These are phyloP conservation scores for Melocanna baccifera DNA, from an alignment of 176 grass and related monocot genomes.

Conservation along the genomic window DNA sequence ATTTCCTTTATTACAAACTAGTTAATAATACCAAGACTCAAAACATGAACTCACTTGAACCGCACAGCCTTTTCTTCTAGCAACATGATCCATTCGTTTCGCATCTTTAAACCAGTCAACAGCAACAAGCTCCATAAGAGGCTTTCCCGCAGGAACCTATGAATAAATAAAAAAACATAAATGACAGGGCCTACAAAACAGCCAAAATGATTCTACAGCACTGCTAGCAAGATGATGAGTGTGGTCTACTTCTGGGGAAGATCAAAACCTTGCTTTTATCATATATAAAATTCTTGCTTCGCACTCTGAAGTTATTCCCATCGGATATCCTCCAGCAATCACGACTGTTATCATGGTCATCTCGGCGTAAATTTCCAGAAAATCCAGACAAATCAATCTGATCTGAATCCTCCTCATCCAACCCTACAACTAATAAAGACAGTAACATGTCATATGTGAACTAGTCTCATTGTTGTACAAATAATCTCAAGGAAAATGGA, in stretches of 20 bases:
- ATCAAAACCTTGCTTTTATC: slow-evolving; percentile 83
- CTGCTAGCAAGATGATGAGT: slow-evolving; percentile 17
- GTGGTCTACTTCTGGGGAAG: slow-evolving; percentile 10
- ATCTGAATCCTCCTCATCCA: slow-evolving; percentile 57
- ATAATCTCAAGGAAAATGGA: slow-evolving; percentile 20
- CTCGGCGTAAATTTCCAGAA: slow-evolving; percentile 85
- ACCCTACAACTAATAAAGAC: slow-evolving; percentile 36
- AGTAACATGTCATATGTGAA: neutral
- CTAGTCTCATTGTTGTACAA: neutral
- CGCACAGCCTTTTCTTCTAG: slow-evolving; percentile 90
- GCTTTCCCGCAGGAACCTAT: slow-evolving; percentile 88
- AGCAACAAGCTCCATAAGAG: slow-evolving; percentile 91
- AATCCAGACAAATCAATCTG: slow-evolving; percentile 79
- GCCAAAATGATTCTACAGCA: slow-evolving; percentile 20
- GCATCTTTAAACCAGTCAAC: slow-evolving; percentile 98
- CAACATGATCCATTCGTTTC: slow-evolving; percentile 97
- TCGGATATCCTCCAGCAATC: slow-evolving; percentile 97
- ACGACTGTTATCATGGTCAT: slow-evolving; percentile 81
- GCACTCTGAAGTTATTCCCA: slow-evolving; percentile 96
- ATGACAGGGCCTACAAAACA: neutral
- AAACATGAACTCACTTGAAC: slow-evolving; percentile 73
- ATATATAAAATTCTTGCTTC: slow-evolving; percentile 79
- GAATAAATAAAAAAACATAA: slow-evolving; percentile 18
- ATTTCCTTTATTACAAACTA: slow-evolving; percentile 6
- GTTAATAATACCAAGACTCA: slow-evolving; percentile 3